Conservation (phyloP, 371 early-diverging fungal genomes). For the Quaeritorhiza haematococci region DNA sequence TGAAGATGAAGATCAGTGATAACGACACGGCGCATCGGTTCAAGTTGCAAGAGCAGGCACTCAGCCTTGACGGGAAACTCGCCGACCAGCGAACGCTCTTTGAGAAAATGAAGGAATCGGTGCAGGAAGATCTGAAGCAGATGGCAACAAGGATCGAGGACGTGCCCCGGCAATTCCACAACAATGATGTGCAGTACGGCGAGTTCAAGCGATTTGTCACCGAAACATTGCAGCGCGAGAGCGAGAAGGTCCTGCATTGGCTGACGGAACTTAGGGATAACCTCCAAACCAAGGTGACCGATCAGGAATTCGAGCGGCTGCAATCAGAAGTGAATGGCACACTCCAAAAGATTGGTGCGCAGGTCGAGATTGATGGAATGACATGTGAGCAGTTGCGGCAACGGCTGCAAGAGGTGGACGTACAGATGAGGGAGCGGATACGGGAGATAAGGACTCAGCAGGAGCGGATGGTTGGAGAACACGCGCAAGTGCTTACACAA, state of each 20-base stretch:
- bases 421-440: constrained; percentile 6
- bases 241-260: not conserved
- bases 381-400: constrained; percentile 14
- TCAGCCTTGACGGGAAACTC: not conserved
- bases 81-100: not conserved
- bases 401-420: constrained; percentile 13
- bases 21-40: not conserved
- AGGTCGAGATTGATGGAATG: constrained; percentile 21
- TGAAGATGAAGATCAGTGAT: constrained; percentile 7
- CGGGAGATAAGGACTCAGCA: constrained; percentile 16
- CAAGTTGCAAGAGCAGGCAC: not conserved
- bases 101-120: not conserved
- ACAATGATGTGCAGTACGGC: not conserved
- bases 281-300: not conserved
- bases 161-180: not conserved
- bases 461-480: constrained; percentile 19
- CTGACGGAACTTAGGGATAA: not conserved
- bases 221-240: not conserved
- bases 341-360: not conserved
- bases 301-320: not conserved
- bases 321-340: not conserved
- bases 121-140: not conserved
- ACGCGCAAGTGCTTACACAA: not conserved
- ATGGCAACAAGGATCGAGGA: constrained; percentile 1
- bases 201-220: not conserved